phyloP scores from a whole-genome alignment of 179 eudicot genomes.

The Beta corolliflora region DNA sequence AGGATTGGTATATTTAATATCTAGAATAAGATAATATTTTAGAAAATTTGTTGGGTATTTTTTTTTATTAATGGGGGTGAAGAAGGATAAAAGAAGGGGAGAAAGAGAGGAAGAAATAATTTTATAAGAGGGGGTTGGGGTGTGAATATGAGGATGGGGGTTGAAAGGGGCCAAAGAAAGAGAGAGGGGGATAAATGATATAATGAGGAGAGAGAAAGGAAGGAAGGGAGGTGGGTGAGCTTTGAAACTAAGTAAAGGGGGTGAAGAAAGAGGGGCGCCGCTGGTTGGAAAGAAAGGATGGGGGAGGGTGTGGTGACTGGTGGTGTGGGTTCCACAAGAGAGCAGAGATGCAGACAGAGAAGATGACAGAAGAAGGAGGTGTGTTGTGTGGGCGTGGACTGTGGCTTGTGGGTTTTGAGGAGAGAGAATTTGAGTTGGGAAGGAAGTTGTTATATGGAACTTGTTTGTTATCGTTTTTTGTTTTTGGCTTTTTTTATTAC shows the following conservation, averaged over 20 bases:
- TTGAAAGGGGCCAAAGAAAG: neutral
- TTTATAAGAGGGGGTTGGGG: neutral
- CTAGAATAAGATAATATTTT: too few species aligned
- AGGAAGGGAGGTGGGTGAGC: slow-evolving; percentile 31
- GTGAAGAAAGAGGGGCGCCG: slow-evolving; percentile 22
- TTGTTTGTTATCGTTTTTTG: too few species aligned
- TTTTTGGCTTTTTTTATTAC: too few species aligned
- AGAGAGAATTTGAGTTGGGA: too few species aligned
- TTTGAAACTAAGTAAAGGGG: slow-evolving; percentile 29
- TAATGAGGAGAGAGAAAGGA: slow-evolving; percentile 6
- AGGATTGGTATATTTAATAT: neutral
- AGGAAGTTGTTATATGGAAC: too few species aligned
- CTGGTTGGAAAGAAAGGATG: neutral
- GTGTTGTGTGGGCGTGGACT: slow-evolving; percentile 2
- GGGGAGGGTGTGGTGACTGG: neutral
- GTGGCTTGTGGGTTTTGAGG: neutral
- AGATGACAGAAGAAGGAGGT: neutral
- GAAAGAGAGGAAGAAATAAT: neutral
- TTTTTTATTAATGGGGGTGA: too few species aligned
- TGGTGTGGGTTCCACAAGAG: slow-evolving; percentile 2
- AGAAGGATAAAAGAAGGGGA: neutral
- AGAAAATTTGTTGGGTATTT: too few species aligned
- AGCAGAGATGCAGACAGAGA: slow-evolving; percentile 3
- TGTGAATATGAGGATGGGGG: neutral
- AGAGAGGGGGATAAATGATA: neutral